phyloP scores from a whole-genome alignment of 2,329 filamentous ascomycete species.

The Aspergillus neotritici region DNA sequence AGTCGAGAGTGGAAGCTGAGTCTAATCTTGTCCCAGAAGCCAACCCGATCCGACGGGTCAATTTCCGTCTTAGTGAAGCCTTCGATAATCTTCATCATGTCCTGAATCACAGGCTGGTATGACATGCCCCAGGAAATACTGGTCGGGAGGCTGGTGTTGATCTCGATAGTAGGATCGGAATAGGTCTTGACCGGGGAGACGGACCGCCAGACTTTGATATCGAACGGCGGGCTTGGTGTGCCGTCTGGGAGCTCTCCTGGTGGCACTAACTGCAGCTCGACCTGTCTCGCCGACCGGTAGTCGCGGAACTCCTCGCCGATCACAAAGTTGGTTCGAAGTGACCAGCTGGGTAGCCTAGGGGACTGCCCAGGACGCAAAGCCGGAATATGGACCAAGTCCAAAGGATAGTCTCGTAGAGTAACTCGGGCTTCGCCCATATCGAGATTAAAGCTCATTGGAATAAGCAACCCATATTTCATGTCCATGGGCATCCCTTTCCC shows the following conservation, averaged over 20 bases:
- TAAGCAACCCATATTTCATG: slow-evolving; percentile 81
- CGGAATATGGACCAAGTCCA: slow-evolving; percentile 87
- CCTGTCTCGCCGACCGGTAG: slow-evolving; percentile 69
- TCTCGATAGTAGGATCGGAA: slow-evolving; percentile 83
- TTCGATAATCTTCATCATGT: slow-evolving; percentile 99
- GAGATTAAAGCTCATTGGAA: slow-evolving; percentile 84
- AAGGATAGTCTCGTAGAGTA: slow-evolving; percentile 85
- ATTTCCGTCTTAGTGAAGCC: slow-evolving; percentile 94
- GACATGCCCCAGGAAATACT: slow-evolving; percentile 95
- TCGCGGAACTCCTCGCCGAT: slow-evolving; percentile 90
- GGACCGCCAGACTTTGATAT: slow-evolving; percentile 81
- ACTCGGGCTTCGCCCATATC: slow-evolving; percentile 85
- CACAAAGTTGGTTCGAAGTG: slow-evolving; percentile 84
- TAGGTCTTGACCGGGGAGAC: slow-evolving; percentile 95
- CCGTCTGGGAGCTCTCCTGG: slow-evolving; percentile 55
- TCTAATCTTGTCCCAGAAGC: slow-evolving; percentile 98
- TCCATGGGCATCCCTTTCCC: slow-evolving; percentile 95
- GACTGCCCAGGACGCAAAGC: slow-evolving; percentile 74
- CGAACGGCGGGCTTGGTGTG: slow-evolving; percentile 59
- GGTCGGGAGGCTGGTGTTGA: slow-evolving; percentile 88
- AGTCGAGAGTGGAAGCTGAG: slow-evolving; percentile 90
- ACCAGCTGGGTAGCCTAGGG: slow-evolving; percentile 71
- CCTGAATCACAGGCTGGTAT: slow-evolving; percentile 95
- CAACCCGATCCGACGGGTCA: slow-evolving; percentile 86
- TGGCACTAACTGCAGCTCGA: slow-evolving; percentile 79